Percentiles rank a stretch among this genome's conserved stretches.
phyloP scores from a whole-genome alignment of 1,139 yeast genomes.

The Kodamaea alishanica region DNA sequence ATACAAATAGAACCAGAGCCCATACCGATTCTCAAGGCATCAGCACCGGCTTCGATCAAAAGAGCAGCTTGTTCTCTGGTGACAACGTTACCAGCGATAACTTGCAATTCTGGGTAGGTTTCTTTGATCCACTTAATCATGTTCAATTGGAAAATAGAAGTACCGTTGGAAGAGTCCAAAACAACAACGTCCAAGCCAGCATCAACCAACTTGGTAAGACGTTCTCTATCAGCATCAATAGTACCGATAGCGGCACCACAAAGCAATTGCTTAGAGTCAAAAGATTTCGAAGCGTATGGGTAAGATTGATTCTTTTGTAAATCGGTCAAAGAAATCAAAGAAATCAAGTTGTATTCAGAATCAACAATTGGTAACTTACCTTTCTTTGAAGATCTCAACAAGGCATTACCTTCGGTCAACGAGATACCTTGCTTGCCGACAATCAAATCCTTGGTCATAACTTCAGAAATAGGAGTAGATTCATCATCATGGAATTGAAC shows the following conservation, averaged over 20 bases:
- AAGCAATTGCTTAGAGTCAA: constrained; percentile 87
- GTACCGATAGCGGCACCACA: constrained; percentile 99
- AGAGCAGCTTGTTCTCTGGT: constrained; percentile 98
- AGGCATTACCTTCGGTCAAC: constrained; percentile 81
- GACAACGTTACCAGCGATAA: constrained; percentile 97
- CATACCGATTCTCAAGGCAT: constrained; percentile 98
- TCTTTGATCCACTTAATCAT: constrained; percentile 90
- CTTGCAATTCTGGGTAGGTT: constrained; percentile 74
- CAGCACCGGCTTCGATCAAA: constrained; percentile 94
- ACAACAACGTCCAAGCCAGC: constrained; percentile 98
- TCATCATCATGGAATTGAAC: constrained; percentile 88
- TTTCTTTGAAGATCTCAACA: constrained; percentile 88
- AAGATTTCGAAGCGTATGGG: constrained; percentile 94
- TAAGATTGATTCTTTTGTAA: constrained; percentile 91
- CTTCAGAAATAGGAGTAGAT: constrained; percentile 57
- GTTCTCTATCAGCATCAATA: constrained; percentile 78
- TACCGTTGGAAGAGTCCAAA: constrained; percentile 95
- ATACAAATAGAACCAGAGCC: constrained; percentile 99
- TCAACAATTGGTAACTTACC: constrained; percentile 97
- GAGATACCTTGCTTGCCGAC: constrained; percentile 82
- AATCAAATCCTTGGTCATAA: constrained; percentile 87
- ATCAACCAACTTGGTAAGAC: constrained; percentile 79
- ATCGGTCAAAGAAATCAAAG: constrained; percentile 92
- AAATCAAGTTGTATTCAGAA: constrained; percentile 66
- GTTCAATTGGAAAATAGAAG: constrained; percentile 89